phyloP scores from a whole-genome alignment of 805 yeast genomes.

The Vanderwaltozyma verrucispora region DNA sequence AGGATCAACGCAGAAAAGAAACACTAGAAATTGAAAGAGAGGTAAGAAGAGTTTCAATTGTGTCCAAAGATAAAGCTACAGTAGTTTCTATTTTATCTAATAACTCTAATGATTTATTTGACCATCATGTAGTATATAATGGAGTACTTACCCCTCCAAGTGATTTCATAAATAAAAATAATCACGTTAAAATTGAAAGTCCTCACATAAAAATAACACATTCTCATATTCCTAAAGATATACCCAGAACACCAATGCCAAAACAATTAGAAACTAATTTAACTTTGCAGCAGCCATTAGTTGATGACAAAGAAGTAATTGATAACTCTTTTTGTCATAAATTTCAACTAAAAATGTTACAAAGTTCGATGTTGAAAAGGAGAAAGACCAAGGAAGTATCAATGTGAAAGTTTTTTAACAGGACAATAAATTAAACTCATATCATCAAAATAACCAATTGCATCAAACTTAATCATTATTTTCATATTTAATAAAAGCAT shows the following conservation, averaged over 20 bases:
- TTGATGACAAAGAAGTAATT: not conserved
- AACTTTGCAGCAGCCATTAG: not conserved
- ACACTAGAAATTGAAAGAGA: constrained; percentile 1
- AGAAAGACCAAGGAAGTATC: constrained; percentile 9
- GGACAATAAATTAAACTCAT: no score
- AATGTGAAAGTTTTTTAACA: not conserved
- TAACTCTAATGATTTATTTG: not conserved
- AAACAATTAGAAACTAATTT: not conserved
- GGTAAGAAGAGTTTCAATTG: constrained; percentile 1
- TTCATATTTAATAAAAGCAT: not conserved
- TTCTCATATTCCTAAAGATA: constrained; percentile 1
- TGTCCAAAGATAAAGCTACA: not conserved
- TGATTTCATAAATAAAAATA: not conserved
- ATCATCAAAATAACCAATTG: not conserved
- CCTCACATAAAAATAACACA: constrained; percentile 7
- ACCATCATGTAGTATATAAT: not conserved
- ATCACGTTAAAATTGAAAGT: constrained; percentile 7
- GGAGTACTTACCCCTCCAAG: not conserved
- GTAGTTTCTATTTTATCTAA: not conserved
- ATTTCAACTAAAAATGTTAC: constrained; percentile 16
- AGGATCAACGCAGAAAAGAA: not conserved
- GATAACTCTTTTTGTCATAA: not conserved
- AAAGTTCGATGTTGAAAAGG: constrained; percentile 23
- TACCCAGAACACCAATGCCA: constrained; percentile 18
- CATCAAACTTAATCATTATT: no score